Base-by-base conservation (phyloP, 257 asterid species). In the Solanum ossicruentum region DNA sequence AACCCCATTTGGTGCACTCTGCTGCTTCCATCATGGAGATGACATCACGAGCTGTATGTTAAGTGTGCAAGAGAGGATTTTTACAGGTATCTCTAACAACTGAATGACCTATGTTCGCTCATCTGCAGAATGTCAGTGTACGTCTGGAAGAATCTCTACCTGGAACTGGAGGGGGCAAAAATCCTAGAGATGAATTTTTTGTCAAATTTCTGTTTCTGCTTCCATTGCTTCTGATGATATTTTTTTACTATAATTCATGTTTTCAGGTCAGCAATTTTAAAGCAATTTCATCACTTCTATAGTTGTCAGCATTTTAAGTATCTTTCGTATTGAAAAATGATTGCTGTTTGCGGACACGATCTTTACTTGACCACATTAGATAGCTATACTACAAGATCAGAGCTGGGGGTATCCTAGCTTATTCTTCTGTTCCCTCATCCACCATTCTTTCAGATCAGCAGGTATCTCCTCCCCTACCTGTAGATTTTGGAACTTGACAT, bases 131-230 rank as follows among this genome's bases (percentile, higher is more conserved):
- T 63, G 90, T 87, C 56, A 88, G 98, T 91, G 86, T 91, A 82
- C 89, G 91, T 88, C 98, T 97, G 73, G 90, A 89, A 86, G 98
- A 89, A 83, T 91, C 97, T 82, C 97, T 97, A 86, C 99, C 97
- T 7, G 97, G 99, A 85, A 95, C 98, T 84, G 91, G 88, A 85
- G 98, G 98, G 87, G 98, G 99, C 63, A 94, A 90, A 89, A 90
- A 89, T 88, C 98, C 99, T 75, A 90, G 86, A 75, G 97, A 93
- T 87, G 90, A 87, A 66, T 81, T 93, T 87, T 87, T 94, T 82
- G 90, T 95, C 90, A 92, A 89, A 84, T 86, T 93, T 86, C 98
- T 93, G 67, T 86, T 90, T 87, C 87, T 97, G 83, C 91, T 95
- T 85, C 99, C 99, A 17, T 65, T 93, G 6, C 86, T 89, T 47